Base-by-base conservation (phyloP, 2,329 filamentous ascomycete species). In the Aspergillus clavatus region DNA sequence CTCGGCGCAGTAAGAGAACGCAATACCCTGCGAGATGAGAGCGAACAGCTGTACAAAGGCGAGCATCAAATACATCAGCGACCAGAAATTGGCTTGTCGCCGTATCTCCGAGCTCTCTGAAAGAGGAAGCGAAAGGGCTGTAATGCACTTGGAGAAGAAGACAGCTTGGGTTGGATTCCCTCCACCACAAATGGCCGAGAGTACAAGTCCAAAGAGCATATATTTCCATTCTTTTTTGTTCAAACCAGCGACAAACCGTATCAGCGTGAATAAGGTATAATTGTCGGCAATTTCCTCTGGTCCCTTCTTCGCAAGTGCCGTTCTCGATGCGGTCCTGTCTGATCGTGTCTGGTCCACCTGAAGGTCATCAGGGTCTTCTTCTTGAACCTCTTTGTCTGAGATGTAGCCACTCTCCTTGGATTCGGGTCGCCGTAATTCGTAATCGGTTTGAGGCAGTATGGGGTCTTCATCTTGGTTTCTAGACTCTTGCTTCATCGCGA, bases 81-180 rank as follows among this genome's bases (percentile, higher is more conserved):
- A 83, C 89, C 89, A 96, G 66, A 95, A 95, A 61, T 89, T 81
- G 16, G 86, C 83, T 47, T 91, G n/a, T n/a, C n/a, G n/a, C n/a
- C n/a, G n/a, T 79, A 14, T 77, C 73, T 53, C 84, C 80, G 42
- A 94, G 75, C 43, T 81, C 67, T 23, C 62, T 67, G 33, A 73
- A 80, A 64, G 75, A 21, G 74, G 79, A 16, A 83, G 70, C 6
- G 83, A 80, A 10, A 93, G 75, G 6, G 82, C 80, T 48, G 81
- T 80, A 65, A 97, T 90, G 46, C 89, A 80, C 68, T 96, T 95
- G 58, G 89, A 85, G 59, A 96, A 94, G 69, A 97, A 85, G 53
- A 96, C 81, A 52, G 86, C 79, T 60, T 84, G 79, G 0, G 78
- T 81, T 7, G 87, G 87, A 62, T 95, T 89, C 41, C 85, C 89